Base-by-base conservation (phyloP, 2,329 filamentous ascomycete genomes). In the Hymenoscyphus fraxineus region DNA sequence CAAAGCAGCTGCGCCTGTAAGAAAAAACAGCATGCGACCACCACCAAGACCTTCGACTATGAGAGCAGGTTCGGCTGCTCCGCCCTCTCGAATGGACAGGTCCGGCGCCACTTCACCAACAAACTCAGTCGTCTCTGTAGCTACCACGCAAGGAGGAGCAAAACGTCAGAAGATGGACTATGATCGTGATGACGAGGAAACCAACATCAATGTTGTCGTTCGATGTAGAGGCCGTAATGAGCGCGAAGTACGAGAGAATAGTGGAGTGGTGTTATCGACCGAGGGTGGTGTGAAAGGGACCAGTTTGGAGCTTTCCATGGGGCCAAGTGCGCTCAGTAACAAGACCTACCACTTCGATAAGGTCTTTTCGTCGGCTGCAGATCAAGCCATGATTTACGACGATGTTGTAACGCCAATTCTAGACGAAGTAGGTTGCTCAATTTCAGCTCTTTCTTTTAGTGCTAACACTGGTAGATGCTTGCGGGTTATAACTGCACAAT, bases 311-410 rank as follows among this genome's bases (percentile, higher is more conserved):
- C 78, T 99, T 58, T 93, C 89, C 3, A 97, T 98, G 92, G 95
- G 94, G 0, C 89, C 93, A 0, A 96, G 89, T 77, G 91, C 95
- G 40, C 79, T 98, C 64, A 96, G 89, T 81, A 97, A 99, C 79
- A 98, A 98, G 80, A 91, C 92, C 0, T 99, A 99, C 76, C 88
- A 90, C 69, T 99, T 99, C 76, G 95, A 99, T 78, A 95, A 94
- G 75, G 95, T 98, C 69, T 99, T 97, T 74, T 97, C 95, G 0
- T 91, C 91, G 0, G 95, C 94, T 0, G 94, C 95, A 1, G 95
- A 98, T 73, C 95, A 99, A 78, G 86, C 83, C 61, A 96, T 96
- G 84, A 83, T 99, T 9, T 99, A 95, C 75, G 94, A 99, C 69
- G 94, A 98, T 77, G 93, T 96, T 5, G 95, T 98, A 16, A 88